Percentiles rank a stretch among this genome's conserved stretches.
Conservation (phyloP, 306 rosid genomes). For the Cajanus cajan region DNA sequence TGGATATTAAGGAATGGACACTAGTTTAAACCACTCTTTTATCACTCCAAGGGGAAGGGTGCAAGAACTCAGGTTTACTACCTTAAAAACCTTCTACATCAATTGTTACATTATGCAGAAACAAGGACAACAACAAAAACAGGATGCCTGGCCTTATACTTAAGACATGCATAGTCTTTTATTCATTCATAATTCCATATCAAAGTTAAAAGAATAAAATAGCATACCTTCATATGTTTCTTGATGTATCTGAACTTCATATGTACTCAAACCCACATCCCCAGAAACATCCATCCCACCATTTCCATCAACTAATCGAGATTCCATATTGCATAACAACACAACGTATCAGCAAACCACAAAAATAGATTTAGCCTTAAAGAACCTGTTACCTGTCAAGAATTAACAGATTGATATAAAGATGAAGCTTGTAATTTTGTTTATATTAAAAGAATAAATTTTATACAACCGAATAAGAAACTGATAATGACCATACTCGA, state of each 20-base stretch:
- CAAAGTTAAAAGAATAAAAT: slow-evolving; percentile 19
- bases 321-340: slow-evolving; percentile 33
- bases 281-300: slow-evolving; percentile 28
- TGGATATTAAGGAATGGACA: not conserved
- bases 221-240: slow-evolving; percentile 42
- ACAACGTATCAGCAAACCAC: not conserved
- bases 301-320: slow-evolving; percentile 32
- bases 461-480: not conserved
- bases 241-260: slow-evolving; percentile 31
- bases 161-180: not conserved
- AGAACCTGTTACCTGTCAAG: slow-evolving; percentile 24
- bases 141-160: not conserved
- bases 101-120: slow-evolving; percentile 6
- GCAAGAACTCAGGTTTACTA: not conserved
- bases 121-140: not conserved
- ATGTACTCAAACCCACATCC: slow-evolving; percentile 28
- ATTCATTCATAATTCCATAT: slow-evolving; percentile 21
- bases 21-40: not conserved
- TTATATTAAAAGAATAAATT: not conserved
- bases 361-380: not conserved
- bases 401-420: not conserved
- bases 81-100: not conserved
- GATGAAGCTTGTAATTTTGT: not conserved
- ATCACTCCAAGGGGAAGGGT: not conserved
- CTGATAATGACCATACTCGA: not conserved